These are phyloP conservation scores for Tulasnella sp. DNA, from an alignment of 768 basidiomycete species.

Conservation along the genomic window DNA sequence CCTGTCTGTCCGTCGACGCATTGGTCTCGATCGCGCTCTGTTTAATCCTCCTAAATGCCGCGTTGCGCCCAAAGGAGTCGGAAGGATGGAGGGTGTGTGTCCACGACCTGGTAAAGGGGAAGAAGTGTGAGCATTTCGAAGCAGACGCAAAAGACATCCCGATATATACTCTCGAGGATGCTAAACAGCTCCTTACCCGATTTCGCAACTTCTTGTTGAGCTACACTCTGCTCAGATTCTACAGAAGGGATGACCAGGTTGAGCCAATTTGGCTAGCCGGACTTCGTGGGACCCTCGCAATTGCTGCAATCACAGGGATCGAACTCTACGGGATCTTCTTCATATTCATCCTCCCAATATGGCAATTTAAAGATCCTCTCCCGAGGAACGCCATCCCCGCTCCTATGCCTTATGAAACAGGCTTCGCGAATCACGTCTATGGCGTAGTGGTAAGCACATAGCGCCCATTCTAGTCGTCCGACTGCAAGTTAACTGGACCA, in stretches of 20 bases:
- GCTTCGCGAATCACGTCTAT: background rate
- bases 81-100: too few relatives aligned
- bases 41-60: too few relatives aligned
- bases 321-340: background rate
- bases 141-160: too few relatives aligned
- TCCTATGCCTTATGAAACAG: background rate
- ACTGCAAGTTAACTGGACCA: too few relatives aligned
- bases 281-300: background rate
- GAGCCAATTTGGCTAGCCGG: background rate
- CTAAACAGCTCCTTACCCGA: too few relatives aligned
- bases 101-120: too few relatives aligned
- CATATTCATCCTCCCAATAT: background rate
- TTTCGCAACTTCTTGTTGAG: background rate
- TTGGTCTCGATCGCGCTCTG: background rate
- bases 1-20: background rate
- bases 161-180: too few relatives aligned
- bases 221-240: background rate
- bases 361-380: background rate
- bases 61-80: too few relatives aligned
- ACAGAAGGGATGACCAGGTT: background rate
- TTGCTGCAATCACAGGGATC: background rate
- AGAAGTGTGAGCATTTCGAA: too few relatives aligned
- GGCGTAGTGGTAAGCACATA: background rate
- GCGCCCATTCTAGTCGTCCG: too few relatives aligned
- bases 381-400: background rate